Evolutionary conservation across 108 stramenopile genomes (phyloP), one percentile per base, ranked within the genome.

Genomic region (Nitzschia palea): DNA sequence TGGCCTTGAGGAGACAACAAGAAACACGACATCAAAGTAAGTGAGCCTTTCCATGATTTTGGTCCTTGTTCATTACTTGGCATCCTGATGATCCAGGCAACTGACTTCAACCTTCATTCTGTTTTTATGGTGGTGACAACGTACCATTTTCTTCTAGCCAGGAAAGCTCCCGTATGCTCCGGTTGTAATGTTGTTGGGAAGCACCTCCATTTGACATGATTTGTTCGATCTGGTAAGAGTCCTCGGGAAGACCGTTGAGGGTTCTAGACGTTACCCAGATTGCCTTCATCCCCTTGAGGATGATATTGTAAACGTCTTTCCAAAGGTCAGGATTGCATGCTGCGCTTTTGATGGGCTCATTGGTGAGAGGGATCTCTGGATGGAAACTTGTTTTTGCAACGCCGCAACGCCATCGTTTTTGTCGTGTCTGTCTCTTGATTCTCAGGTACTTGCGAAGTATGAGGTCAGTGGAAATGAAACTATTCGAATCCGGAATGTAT

Each of bases 71-170:
- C n/a, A n/a, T n/a, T n/a, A n/a, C n/a, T n/a, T n/a, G n/a, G n/a
- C n/a, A n/a, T n/a, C n/a, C n/a, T n/a, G n/a, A n/a, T n/a, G n/a
- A n/a, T n/a, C n/a, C n/a, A n/a, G n/a, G n/a, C n/a, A n/a, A n/a
- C n/a, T n/a, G n/a, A n/a, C n/a, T n/a, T n/a, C n/a, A n/a, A n/a
- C n/a, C 37, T 40, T 40, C 37, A 40, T 8, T 40, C 14, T 14
- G 37, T 10, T 40, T 40, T 10, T 8, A 40, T 40, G 37, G 37
- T 14, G 14, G 37, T 14, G 37, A n/a, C n/a, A n/a, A n/a, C n/a
- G n/a, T 60, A 60, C 59, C 88, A 74, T 84, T 74, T 37, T 70
- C 71, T 26, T 84, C 70, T 52, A 89, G 64, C 88, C 88, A 89
- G 26, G 82, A n/a, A 23, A 78, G 27, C 10, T 71, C 70, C 23